Evolutionary conservation across 352 stramenopile species (phyloP).

Genomic region (Peronospora farinosa): DNA sequence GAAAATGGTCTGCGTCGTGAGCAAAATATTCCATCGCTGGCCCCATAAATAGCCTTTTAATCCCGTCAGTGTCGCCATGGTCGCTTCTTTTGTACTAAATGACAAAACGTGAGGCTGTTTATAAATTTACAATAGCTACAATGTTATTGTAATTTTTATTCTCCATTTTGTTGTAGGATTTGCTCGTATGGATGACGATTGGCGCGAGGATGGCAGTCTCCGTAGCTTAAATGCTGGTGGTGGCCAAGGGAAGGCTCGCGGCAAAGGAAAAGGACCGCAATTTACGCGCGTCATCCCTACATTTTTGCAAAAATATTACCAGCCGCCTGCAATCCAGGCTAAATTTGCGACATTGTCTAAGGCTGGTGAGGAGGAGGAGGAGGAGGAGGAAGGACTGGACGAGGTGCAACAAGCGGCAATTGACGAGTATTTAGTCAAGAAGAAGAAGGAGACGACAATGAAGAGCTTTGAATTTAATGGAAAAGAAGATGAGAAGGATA

Average conservation of each 20-base stretch:
- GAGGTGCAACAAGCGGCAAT: slow-evolving; percentile 78
- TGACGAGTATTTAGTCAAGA: slow-evolving; percentile 56
- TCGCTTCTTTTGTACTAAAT: background rate
- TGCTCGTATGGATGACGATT: slow-evolving; percentile 66
- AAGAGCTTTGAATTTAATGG: background rate
- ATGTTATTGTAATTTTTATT: background rate
- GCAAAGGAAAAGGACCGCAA: slow-evolving; percentile 46
- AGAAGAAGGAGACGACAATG: slow-evolving; percentile 30
- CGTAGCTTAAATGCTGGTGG: slow-evolving; percentile 37
- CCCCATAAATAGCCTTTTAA: slow-evolving; percentile 53
- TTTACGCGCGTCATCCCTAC: slow-evolving; percentile 83
- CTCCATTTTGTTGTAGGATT: slow-evolving; percentile 2
- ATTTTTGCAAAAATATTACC: slow-evolving; percentile 76
- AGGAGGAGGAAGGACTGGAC: slow-evolving; percentile 63
- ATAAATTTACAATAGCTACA: slow-evolving; percentile 7
- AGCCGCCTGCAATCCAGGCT: slow-evolving; percentile 50
- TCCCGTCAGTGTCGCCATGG: slow-evolving; percentile 29
- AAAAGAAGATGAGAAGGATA: slow-evolving; percentile 8
- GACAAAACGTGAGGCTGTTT: slow-evolving; percentile 2
- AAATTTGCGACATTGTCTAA: slow-evolving; percentile 56
- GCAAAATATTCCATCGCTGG: slow-evolving; percentile 72
- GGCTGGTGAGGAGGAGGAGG: slow-evolving; percentile 24
- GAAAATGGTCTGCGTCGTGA: slow-evolving; percentile 66
- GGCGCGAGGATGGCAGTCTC: slow-evolving; percentile 68
- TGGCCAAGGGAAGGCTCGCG: slow-evolving; percentile 23